A percentile compares a stretch with the other conserved stretches of the same genome.
Evolutionary conservation across 257 asterid genomes (phyloP).

Genomic region (Solanum tacnaense): DNA sequence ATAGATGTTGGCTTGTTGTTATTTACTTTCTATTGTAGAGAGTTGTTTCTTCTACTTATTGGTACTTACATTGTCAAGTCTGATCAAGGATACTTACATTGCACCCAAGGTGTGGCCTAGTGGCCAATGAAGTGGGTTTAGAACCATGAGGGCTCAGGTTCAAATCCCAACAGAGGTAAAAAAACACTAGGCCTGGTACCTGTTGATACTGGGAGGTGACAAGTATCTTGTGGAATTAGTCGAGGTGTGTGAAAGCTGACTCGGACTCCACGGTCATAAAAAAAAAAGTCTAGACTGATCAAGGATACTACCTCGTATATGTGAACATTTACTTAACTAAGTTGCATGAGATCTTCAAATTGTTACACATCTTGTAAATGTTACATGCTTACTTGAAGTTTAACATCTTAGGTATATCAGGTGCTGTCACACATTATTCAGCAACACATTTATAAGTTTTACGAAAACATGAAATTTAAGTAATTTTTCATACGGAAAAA

Average conservation of each 20-base stretch:
- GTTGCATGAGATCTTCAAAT: not conserved
- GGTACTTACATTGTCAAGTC: not conserved
- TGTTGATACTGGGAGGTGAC: not conserved
- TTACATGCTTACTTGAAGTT: not conserved
- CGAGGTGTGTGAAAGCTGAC: not conserved
- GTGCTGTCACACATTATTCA: not conserved
- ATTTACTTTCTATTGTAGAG: not conserved
- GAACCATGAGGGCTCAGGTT: not conserved
- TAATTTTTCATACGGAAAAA: not conserved
- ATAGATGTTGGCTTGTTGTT: conserved; percentile 21
- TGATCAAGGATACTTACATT: not conserved
- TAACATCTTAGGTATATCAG: not conserved
- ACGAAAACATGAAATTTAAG: not conserved
- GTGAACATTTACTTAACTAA: not conserved
- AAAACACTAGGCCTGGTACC: not conserved
- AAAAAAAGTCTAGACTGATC: not conserved
- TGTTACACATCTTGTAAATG: not conserved
- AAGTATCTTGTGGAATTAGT: not conserved
- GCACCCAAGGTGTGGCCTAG: not conserved
- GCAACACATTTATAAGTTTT: not conserved
- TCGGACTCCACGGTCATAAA: not conserved
- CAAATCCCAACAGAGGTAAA: not conserved
- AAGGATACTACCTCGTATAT: not conserved
- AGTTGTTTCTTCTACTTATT: not conserved
- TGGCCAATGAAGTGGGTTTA: not conserved